Evolutionary conservation across 2,329 filamentous ascomycete genomes (phyloP).

Genomic region (Arthrobotrys sphaeroides): DNA sequence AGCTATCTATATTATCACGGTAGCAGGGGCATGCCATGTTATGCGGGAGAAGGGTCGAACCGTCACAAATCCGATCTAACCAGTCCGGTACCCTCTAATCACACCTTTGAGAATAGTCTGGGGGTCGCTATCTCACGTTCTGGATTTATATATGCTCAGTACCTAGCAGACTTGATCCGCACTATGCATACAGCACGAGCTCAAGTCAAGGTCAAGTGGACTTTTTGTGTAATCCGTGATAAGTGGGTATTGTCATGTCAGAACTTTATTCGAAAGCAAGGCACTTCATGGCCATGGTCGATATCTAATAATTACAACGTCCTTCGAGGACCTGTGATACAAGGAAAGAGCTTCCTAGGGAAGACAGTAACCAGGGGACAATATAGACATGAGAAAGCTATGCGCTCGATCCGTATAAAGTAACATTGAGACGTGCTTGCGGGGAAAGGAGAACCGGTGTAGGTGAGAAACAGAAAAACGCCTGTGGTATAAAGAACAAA

Average conservation of each 20-base stretch:
- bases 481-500: constrained; percentile 41
- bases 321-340: constrained; percentile 2
- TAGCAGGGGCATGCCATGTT: constrained; percentile 2
- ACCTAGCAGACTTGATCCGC: too few relatives aligned
- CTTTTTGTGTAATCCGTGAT: not conserved
- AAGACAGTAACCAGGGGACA: not conserved
- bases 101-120: too few relatives aligned
- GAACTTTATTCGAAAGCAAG: constrained; percentile 26
- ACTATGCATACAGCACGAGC: too few relatives aligned
- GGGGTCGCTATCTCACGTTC: not conserved
- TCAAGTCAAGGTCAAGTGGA: not conserved
- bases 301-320: constrained; percentile 44
- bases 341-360: not conserved
- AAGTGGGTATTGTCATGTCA: not conserved
- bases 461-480: constrained; percentile 22
- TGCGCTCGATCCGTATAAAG: constrained; percentile 47
- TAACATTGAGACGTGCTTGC: constrained; percentile 5
- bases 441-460: not conserved
- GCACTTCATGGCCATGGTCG: constrained; percentile 13
- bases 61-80: not conserved
- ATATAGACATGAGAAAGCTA: constrained; percentile 16
- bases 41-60: not conserved
- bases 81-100: too few relatives aligned
- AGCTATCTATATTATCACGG: not conserved
- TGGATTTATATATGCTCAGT: too few relatives aligned